Evolutionary conservation across 169 alveolate genomes (phyloP).

Genomic region (Ophryocystis elektroscirrha): DNA sequence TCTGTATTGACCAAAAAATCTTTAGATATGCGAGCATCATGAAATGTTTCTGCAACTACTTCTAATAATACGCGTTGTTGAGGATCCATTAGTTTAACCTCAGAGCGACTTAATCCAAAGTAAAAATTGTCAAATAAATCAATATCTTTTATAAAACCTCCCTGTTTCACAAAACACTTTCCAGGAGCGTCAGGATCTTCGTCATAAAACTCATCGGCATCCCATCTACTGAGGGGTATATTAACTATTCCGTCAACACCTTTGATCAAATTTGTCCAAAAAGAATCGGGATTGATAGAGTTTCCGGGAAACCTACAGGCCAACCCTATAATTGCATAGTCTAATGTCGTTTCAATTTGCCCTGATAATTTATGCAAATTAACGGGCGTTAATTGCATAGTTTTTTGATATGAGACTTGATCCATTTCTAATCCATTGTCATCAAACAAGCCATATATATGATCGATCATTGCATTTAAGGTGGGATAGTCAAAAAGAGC

Average conservation of each 20-base stretch:
- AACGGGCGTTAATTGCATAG: background rate
- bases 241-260: constrained; percentile 17
- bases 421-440: background rate
- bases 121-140: constrained; percentile 21
- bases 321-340: constrained; percentile 19
- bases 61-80: constrained; percentile 39
- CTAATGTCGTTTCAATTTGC: background rate
- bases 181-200: constrained; percentile 8
- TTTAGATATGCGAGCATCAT: constrained; percentile 14
- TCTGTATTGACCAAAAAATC: constrained; percentile 6
- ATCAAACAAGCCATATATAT: constrained; percentile 5
- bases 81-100: constrained; percentile 34
- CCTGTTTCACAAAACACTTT: constrained; percentile 19
- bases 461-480: constrained; percentile 13
- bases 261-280: constrained; percentile 18
- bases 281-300: constrained; percentile 5
- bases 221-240: constrained; percentile 29
- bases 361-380: background rate
- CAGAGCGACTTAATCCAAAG: constrained; percentile 12
- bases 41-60: constrained; percentile 15
- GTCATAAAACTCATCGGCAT: constrained; percentile 9
- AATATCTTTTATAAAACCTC: constrained; percentile 15
- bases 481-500: constrained; percentile 31
- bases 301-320: constrained; percentile 28
- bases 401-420: background rate